These are phyloP conservation scores for Trametes punicea DNA, from an alignment of 768 basidiomycete genomes.

Conservation along the genomic window DNA sequence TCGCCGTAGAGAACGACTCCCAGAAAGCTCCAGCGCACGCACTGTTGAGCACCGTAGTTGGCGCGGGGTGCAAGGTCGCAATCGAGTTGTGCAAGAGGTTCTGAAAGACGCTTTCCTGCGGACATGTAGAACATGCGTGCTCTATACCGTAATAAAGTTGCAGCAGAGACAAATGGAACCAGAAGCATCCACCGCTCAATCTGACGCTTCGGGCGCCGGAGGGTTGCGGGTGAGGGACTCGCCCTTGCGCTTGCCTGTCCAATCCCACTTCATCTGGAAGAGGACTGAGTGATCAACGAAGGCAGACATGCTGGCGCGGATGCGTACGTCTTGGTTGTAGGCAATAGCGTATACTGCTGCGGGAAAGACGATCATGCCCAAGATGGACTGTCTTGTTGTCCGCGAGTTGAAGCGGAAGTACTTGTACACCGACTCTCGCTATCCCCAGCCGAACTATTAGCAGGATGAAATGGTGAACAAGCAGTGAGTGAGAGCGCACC, in stretches of 20 bases:
- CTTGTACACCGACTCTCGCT: constrained; percentile 86
- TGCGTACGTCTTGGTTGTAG: constrained; percentile 38
- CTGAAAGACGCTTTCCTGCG: constrained; percentile 30
- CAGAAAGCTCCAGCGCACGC: constrained; percentile 92
- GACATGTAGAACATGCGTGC: neutral
- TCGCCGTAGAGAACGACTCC: constrained; percentile 81
- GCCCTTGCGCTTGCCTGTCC: constrained; percentile 49
- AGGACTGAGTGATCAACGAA: neutral
- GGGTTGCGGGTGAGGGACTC: constrained; percentile 35
- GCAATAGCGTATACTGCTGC: constrained; percentile 48
- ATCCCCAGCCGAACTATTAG: neutral
- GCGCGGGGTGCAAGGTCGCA: constrained; percentile 82
- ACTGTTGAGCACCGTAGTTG: constrained; percentile 80
- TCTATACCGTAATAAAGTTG: constrained; percentile 13
- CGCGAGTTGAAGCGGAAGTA: constrained; percentile 77
- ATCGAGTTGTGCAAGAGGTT: constrained; percentile 87
- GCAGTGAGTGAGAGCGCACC: constrained; percentile 33
- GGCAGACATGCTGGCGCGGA: neutral
- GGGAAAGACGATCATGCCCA: constrained; percentile 67
- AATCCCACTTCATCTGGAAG: constrained; percentile 51
- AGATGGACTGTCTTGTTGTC: constrained; percentile 56
- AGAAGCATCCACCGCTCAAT: constrained; percentile 8
- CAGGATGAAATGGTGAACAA: neutral
- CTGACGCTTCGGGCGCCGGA: constrained; percentile 24
- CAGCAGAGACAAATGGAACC: neutral